Base-by-base conservation (phyloP, 2,329 filamentous ascomycete genomes). In the Tolypocladium pustulatum region DNA sequence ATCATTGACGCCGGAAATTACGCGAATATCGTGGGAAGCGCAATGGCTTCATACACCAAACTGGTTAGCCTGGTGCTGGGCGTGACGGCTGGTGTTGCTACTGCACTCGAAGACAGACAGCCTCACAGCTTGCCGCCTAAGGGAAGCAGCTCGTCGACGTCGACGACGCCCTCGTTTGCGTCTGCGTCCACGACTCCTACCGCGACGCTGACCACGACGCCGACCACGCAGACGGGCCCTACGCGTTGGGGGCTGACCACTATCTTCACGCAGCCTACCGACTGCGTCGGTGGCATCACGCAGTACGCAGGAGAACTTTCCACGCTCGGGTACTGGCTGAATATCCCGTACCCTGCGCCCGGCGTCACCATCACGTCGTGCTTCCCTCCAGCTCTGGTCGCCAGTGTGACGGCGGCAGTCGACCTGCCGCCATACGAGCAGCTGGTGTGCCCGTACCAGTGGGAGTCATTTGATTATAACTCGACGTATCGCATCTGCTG, bases 401-500 rank as follows among this genome's bases (percentile, higher is more conserved):
- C 56, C 56, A 58, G 56, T 32, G 56, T 32, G 20, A 53, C 43
- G 46, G 56, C 56, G 20, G 27, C 46, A 5, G 34, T 30, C 20
- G 43, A n/a, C 13, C 12, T 38, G 56, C 56, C 56, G 10, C 56
- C 56, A 15, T 58, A 40, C 27, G 37, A 53, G 8, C 46, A 58
- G 30, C 27, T 58, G 17, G 46, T 58, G 8, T 54, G 56, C 46
- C 56, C 56, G 22, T 36, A 54, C 32, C 30, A 32, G 0, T 58
- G 56, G 56, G 56, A 58, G 49, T 27, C 56, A 27, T 40, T 17
- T 32, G n/a, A 53, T 34, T 54, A 37, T 27, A 54, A 58, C 32
- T 37, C 56, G 13, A 40, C 56, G 5, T 58, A 58, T 38, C 13
- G 30, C n/a, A 58, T 58, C 25, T 58, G 56, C 56, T 58, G 56